Evolutionary conservation across 2,329 filamentous ascomycete genomes (phyloP).

Genomic region (Cyphellophora attinorum): DNA sequence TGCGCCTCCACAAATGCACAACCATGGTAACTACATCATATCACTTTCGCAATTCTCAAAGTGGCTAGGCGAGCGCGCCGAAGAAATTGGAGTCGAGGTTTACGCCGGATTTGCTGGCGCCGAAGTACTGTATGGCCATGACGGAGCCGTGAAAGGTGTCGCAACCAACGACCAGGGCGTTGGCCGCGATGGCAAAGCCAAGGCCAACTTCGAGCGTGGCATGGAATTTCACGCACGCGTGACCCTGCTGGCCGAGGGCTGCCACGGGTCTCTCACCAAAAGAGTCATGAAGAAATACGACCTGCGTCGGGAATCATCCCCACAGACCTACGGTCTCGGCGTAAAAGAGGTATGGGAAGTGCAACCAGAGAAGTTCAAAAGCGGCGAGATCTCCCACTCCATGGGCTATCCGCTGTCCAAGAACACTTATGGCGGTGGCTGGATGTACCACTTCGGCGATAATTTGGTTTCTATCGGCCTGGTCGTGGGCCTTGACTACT

Average conservation of each 20-base stretch:
- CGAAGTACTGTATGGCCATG: conserved; percentile 76
- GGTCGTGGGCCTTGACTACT: conserved; percentile 88
- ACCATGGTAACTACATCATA: conserved; percentile 95
- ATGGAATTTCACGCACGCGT: conserved; percentile 96
- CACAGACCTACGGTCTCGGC: conserved; percentile 89
- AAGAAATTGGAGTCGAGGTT: conserved; percentile 90
- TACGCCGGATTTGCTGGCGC: conserved; percentile 94
- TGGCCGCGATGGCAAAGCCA: conserved; percentile 69
- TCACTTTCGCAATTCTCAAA: conserved; percentile 90
- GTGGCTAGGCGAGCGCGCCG: conserved; percentile 93
- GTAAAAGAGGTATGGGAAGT: conserved; percentile 98
- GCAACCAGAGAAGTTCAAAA: conserved; percentile 80
- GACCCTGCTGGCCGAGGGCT: conserved; percentile 88
- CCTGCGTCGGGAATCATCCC: conserved; percentile 75
- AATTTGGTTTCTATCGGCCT: conserved; percentile 89
- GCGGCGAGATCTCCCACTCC: conserved; percentile 76
- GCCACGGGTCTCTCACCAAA: conserved; percentile 90
- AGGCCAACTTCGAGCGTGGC: conserved; percentile 84
- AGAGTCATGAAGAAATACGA: conserved; percentile 93
- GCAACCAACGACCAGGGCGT: conserved; percentile 93
- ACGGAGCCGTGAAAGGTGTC: conserved; percentile 85
- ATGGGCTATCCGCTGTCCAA: conserved; percentile 84
- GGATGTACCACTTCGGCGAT: conserved; percentile 99
- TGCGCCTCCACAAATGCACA: conserved; percentile 92
- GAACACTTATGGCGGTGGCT: conserved; percentile 93